Evolutionary conservation across 768 basidiomycete species (phyloP), one percentile per base, ranked within the genome.

Genomic region (Russula lepida): DNA sequence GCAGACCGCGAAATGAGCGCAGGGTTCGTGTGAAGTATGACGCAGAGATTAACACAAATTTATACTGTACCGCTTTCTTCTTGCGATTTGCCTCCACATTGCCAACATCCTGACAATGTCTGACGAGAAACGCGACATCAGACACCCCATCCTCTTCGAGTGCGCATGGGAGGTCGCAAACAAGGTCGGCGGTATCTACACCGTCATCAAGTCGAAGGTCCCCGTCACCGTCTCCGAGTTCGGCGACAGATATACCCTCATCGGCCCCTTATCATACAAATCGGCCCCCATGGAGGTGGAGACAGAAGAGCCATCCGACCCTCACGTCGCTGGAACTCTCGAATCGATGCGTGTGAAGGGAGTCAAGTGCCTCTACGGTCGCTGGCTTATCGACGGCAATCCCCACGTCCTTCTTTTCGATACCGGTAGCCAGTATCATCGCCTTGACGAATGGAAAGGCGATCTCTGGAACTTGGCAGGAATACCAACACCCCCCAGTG

Each of bases 261-360:
- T 99, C 69, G 97, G 97, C 33, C 97, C 97, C n/a, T 84, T 99
- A 64, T 89, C 87, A 53, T 95, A 98, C 86, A 98, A 98, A 78
- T 87, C 91, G 1, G 95, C 95, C 0, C 95, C 95, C 50, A 94
- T 99, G 93, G 97, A 99, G 76, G 97, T 99, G 69, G 97, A 98
- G 74, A 79, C 88, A 6, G 83, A 91, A 71, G 95, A 97, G 61
- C 94, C 95, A 27, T 77, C 82, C 3, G 92, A 95, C 69, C 84
- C 84, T 4, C 82, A 87, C 58, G 75, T 99, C 59, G 83, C 81
- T n/a, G 78, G 78, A 5, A 81, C 91, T 2, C 80, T 98, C 54
- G 79, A 86, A n/a, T 71, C 76, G 32, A 95, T 99, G 94, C 84
- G 87, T 55, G 79, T 82, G 1, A 86, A 92, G 66, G 97, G 97